phyloP scores from a whole-genome alignment of 148 eudicot genomes.

The Silene conica region DNA sequence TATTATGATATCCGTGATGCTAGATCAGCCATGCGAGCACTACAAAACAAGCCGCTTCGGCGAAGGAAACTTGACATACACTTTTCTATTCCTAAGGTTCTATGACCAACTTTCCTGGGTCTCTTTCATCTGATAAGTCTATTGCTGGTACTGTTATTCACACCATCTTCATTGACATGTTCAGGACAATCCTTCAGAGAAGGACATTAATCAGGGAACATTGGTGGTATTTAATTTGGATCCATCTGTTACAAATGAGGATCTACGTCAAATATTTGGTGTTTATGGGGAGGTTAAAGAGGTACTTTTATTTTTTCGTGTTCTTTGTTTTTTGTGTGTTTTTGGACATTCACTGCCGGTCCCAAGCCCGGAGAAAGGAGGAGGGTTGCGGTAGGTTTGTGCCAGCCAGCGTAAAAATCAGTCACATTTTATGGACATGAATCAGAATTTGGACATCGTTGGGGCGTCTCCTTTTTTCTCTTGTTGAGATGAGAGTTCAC shows the following conservation, averaged over 20 bases:
- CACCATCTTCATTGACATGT: not conserved
- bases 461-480: no score
- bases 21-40: constrained; percentile 73
- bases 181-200: constrained; percentile 92
- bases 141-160: not conserved
- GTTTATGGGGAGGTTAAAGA: constrained; percentile 93
- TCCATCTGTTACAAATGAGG: constrained; percentile 87
- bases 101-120: not conserved
- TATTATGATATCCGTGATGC: constrained; percentile 96
- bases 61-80: constrained; percentile 93
- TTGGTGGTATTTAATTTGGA: constrained; percentile 89
- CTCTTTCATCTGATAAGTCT: not conserved
- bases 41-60: constrained; percentile 80
- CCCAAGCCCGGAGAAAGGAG: no score
- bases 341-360: no score
- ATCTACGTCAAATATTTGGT: constrained; percentile 77
- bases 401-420: no score
- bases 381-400: no score
- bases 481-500: no score
- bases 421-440: no score
- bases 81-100: constrained; percentile 94
- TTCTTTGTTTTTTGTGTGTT: not conserved
- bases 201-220: constrained; percentile 93
- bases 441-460: no score
- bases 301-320: constrained; percentile 39